These are phyloP conservation scores for Colletotrichum trifolii DNA, from an alignment of 2,329 filamentous ascomycete species.

Conservation along the genomic window DNA sequence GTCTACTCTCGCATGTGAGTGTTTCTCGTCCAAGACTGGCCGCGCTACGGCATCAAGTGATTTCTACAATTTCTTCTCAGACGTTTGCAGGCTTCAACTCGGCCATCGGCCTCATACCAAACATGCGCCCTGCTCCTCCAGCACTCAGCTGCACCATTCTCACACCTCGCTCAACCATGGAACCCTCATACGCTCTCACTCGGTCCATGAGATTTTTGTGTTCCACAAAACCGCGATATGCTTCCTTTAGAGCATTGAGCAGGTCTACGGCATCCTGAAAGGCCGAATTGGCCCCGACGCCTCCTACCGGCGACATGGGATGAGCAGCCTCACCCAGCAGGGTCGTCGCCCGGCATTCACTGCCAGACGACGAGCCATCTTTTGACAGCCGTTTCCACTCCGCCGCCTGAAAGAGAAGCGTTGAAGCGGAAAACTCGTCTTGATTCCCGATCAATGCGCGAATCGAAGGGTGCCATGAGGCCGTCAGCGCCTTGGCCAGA, in stretches of 20 bases:
- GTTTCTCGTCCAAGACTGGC: too few species aligned
- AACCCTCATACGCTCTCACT: slow-evolving; percentile 15
- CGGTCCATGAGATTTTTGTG: not conserved
- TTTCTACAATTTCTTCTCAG: not conserved
- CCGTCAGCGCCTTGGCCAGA: not conserved
- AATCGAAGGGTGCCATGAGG: slow-evolving; percentile 12
- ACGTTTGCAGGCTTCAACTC: slow-evolving; percentile 8
- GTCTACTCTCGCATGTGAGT: too few species aligned
- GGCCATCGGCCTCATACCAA: slow-evolving; percentile 24
- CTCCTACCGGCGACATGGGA: slow-evolving; percentile 28
- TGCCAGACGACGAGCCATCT: too few species aligned
- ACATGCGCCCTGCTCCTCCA: slow-evolving; percentile 11
- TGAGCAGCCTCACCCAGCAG: slow-evolving; percentile 36
- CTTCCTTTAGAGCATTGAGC: not conserved
- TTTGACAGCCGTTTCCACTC: not conserved
- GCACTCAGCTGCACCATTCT: slow-evolving; percentile 10
- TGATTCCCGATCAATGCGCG: slow-evolving; percentile 6
- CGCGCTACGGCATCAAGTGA: too few species aligned
- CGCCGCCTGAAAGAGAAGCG: slow-evolving; percentile 8
- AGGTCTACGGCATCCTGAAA: slow-evolving; percentile 29
- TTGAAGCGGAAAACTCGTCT: slow-evolving; percentile 1
- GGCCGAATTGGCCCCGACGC: slow-evolving; percentile 28
- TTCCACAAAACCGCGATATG: not conserved
- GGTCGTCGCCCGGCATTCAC: slow-evolving; percentile 6
- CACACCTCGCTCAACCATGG: slow-evolving; percentile 10